phyloP scores from a whole-genome alignment of 148 eudicot genomes.

The Mesembryanthemum crystallinum region DNA sequence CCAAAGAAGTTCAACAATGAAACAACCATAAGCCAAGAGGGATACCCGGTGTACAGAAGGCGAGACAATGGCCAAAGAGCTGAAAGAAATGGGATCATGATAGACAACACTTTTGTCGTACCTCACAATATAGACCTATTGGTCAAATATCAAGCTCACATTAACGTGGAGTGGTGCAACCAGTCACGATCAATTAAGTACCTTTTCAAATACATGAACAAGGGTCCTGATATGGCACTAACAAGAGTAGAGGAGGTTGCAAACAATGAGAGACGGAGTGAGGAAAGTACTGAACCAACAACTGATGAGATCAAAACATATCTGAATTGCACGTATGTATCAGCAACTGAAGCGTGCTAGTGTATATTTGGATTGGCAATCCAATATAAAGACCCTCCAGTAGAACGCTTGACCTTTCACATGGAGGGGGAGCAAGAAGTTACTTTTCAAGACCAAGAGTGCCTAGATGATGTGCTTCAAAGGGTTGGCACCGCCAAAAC shows the following conservation, averaged over 20 bases:
- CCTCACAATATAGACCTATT: conserved; percentile 5
- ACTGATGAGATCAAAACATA: background rate
- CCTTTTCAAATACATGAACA: conserved; percentile 20
- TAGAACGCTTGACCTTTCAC: background rate
- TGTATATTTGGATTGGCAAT: background rate
- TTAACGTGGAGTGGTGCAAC: conserved; percentile 22
- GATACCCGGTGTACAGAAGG: conserved; percentile 12
- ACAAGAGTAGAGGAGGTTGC: background rate
- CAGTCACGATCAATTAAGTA: conserved; percentile 12
- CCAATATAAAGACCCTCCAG: background rate
- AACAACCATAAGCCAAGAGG: background rate
- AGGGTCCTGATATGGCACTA: conserved; percentile 10
- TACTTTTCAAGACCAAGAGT: background rate
- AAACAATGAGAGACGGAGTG: background rate
- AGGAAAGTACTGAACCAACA: background rate
- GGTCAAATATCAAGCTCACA: conserved; percentile 13
- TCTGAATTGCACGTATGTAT: background rate
- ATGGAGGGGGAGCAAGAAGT: background rate
- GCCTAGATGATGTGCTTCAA: background rate
- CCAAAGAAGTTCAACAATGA: background rate
- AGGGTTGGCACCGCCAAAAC: background rate
- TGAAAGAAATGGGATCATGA: background rate
- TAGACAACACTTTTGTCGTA: conserved; percentile 3
- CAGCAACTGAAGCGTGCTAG: background rate
- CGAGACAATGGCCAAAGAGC: background rate